Evolutionary conservation across 805 yeast genomes (phyloP), one percentile per base, ranked within the genome.

Genomic region (Sugiyamaella chiloensis): DNA sequence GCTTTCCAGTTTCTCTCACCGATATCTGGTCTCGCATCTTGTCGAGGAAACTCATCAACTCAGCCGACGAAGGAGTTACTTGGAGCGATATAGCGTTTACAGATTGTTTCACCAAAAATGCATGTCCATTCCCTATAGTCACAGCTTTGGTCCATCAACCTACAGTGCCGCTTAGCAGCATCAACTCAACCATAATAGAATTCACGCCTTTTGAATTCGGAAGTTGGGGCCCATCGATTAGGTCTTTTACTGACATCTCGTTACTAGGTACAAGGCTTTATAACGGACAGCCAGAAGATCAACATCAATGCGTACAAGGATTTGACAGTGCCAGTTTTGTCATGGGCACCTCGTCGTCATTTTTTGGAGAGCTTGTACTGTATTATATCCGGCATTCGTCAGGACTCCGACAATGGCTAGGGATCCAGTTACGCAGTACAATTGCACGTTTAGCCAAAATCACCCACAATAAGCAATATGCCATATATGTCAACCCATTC

Each of bases 1-100:
- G 95, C 0, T 87, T 75, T 60, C 72, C 75, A n/a, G 69, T 80
- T 16, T 70, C 85, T 5, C 55, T 86, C 26, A 83, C 91, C 2
- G 96, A 87, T 63, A 77, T 79, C 48, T 87, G 93, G 95, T 87
- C 88, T 2, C 72, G 90, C 54, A 81, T 80, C 1, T 64, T 85
- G 41, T 75, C 89, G 1, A 74, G 79, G 53, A 83, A 80, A 60
- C 75, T 84, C 51, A 80, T 87, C 71, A 75, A 67, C 2, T 67
- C 78, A 4, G 76, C 78, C 50, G 77, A 77, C 65, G 76, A 81
- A 47, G 86, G 78, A 1, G 66, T 74, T 60, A 71, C 78, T 2
- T 77, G 76, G 66, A 67, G 78, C 3, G 72, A 77, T 30, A 65
- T 84, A 31, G 68, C 81, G 55, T 77, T 74, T 31, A 72, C 76